Percentiles rank a stretch among this genome's conserved stretches.
Evolutionary conservation across 1,284 basidiomycete species (phyloP).

Genomic region (Cutaneotrichosporon cyanovorans): DNA sequence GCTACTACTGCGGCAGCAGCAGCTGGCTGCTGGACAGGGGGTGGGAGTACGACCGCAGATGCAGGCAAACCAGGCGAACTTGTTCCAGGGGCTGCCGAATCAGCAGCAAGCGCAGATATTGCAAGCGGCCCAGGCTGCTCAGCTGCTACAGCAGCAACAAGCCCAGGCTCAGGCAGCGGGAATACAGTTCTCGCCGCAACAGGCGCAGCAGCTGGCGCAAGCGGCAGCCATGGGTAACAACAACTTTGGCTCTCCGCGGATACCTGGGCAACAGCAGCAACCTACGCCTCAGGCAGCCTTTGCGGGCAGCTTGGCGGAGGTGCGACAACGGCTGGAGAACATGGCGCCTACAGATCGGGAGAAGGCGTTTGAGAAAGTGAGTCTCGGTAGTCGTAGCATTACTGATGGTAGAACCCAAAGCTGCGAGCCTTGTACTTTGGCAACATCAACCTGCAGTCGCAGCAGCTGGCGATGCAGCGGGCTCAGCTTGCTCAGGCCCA

Average conservation of each 20-base stretch:
- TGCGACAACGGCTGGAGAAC: conserved; percentile 22
- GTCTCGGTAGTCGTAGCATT: background rate
- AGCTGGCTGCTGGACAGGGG: conserved; percentile 1
- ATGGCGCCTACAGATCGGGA: conserved; percentile 33
- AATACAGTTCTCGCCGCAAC: conserved; percentile 14
- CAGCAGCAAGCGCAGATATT: conserved; percentile 7
- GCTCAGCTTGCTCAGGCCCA: background rate
- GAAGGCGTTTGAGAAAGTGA: conserved; percentile 27
- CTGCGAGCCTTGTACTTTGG: conserved; percentile 25
- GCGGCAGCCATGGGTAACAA: conserved; percentile 9
- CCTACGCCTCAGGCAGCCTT: conserved; percentile 2
- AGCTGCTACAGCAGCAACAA: conserved; percentile 19
- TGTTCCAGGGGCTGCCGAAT: background rate
- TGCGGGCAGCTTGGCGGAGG: conserved; percentile 19
- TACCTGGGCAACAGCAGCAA: conserved; percentile 12
- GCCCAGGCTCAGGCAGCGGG: conserved; percentile 17
- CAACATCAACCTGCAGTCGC: conserved; percentile 15
- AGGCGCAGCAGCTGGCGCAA: conserved; percentile 19
- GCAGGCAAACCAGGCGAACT: conserved; percentile 4
- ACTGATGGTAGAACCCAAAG: conserved; percentile 22
- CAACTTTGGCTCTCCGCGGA: conserved; percentile 29
- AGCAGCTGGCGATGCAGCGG: conserved; percentile 11
- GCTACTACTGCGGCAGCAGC: conserved; percentile 13
- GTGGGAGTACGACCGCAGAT: conserved; percentile 1
- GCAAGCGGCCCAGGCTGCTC: conserved; percentile 10